Evolutionary conservation across 2,329 filamentous ascomycete species (phyloP).

Genomic region (Aspergillus pseudotamarii): DNA sequence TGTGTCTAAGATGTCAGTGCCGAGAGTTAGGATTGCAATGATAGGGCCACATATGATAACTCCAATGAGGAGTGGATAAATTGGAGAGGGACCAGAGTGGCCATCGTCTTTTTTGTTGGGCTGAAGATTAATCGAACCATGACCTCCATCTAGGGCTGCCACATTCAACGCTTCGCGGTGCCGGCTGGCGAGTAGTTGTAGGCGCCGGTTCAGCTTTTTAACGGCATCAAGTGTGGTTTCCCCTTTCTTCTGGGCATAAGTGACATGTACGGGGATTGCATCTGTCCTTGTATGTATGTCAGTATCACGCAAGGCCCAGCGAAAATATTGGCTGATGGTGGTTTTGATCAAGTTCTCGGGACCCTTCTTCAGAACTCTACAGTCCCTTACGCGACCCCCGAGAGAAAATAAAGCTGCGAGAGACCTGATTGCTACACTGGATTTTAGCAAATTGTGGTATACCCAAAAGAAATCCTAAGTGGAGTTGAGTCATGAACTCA

Average conservation of each 20-base stretch:
- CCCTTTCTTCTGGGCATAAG: slow-evolving; percentile 44
- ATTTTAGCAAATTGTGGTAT: not conserved
- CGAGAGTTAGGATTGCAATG: slow-evolving; percentile 56
- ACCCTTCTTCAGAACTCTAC: slow-evolving; percentile 40
- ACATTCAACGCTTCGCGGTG: slow-evolving; percentile 41
- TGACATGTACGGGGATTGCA: slow-evolving; percentile 49
- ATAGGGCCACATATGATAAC: slow-evolving; percentile 57
- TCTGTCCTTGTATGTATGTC: slow-evolving; percentile 39
- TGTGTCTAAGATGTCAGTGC: slow-evolving; percentile 40
- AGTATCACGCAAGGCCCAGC: slow-evolving; percentile 57
- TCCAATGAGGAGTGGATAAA: slow-evolving; percentile 56
- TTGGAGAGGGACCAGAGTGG: slow-evolving; percentile 15
- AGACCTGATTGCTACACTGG: slow-evolving; percentile 51
- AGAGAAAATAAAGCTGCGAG: slow-evolving; percentile 54
- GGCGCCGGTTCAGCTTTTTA: slow-evolving; percentile 45
- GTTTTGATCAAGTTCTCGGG: slow-evolving; percentile 43
- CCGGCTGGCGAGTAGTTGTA: slow-evolving; percentile 46
- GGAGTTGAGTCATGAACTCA: slow-evolving; percentile 25
- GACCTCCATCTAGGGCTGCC: not conserved
- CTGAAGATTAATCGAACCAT: not conserved
- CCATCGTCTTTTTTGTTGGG: slow-evolving; percentile 1
- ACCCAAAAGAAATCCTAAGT: not conserved
- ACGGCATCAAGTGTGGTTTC: slow-evolving; percentile 47
- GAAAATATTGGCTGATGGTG: slow-evolving; percentile 51
- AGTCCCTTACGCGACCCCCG: slow-evolving; percentile 56